Conservation (phyloP, 768 basidiomycete species). For the Hirschioporus abietinus region DNA sequence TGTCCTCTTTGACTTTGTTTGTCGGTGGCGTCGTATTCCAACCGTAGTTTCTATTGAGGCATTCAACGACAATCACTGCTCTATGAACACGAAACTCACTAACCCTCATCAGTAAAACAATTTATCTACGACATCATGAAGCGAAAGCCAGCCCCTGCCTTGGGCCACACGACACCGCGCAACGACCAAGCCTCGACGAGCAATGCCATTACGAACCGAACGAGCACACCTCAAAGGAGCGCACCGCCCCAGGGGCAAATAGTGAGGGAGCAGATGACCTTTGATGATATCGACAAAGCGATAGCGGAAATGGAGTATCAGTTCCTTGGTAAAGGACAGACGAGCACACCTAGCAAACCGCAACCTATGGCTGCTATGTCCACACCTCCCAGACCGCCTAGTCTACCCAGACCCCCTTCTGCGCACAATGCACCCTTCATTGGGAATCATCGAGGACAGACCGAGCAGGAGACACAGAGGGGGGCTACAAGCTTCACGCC, state of each 20-base stretch:
- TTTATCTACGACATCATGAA: neutral
- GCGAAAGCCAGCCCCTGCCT: neutral
- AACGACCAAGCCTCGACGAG: neutral
- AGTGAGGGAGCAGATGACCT: neutral
- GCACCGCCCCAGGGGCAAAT: neutral
- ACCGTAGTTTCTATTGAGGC: neutral
- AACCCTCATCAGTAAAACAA: neutral
- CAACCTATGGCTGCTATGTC: neutral
- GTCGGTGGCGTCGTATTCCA: neutral
- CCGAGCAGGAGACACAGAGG: constrained; percentile 1
- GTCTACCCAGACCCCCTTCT: neutral
- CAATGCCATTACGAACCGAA: neutral
- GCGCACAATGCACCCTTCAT: neutral
- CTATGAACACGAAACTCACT: neutral
- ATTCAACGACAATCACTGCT: neutral
- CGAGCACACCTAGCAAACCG: neutral
- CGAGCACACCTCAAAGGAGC: neutral
- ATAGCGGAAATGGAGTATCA: constrained; percentile 1
- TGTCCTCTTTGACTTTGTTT: neutral
- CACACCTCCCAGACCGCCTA: neutral
- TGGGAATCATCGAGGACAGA: neutral
- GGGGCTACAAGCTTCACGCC: neutral
- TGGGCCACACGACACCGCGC: neutral
- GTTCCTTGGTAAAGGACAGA: neutral
- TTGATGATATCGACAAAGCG: constrained; percentile 1